Evolutionary conservation across 768 basidiomycete genomes (phyloP), one percentile per base, ranked within the genome.

Genomic region (Dioszegia crocea): DNA sequence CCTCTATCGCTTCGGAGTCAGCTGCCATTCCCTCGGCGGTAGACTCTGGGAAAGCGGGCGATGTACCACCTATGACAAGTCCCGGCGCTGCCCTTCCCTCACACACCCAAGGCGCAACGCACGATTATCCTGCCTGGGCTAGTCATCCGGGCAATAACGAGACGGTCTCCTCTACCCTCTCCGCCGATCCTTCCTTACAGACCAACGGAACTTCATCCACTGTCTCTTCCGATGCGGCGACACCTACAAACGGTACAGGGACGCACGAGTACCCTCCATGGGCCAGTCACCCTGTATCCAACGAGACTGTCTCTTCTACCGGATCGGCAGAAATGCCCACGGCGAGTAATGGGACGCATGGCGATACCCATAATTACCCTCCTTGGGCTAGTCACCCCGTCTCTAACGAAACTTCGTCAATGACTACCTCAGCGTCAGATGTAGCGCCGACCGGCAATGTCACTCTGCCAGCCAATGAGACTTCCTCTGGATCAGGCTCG

Each of bases 241-340:
- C 30, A 19, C 46, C 57, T 29, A 49, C 57, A 24, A 40, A 49
- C 24, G 51, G 51, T 9, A 46, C 56, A 27, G 50, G 21, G 30
- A 57, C 33, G 14, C 60, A 61, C 33, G 54, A 54, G 11, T 61
- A 61, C 29, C 60, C 60, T 27, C 54, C 60, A 40, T 47, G 45
- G 38, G 59, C 27, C n/a, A 48, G 27, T 38, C 31, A 36, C 47
- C 50, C 31, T 10, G 19, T 26, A 27, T 33, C 36, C 19, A 53
- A 53, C 23, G 50, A 19, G 17, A 40, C 43, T 23, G n/a, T 17
- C 31, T 48, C 46, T 41, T 4, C 54, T 17, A 43, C 54, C 11
- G 26, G 31, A 11, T 39, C 56, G 19, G 44, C 51, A 16, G 27
- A 46, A 6, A 39, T 26, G 24, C 43, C 56, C 40, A 29, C 47